A percentile compares a stretch with the other conserved stretches of the same genome.
phyloP scores from a whole-genome alignment of 192 early-diverging fungal species.

The Spizellomyces sp. region DNA sequence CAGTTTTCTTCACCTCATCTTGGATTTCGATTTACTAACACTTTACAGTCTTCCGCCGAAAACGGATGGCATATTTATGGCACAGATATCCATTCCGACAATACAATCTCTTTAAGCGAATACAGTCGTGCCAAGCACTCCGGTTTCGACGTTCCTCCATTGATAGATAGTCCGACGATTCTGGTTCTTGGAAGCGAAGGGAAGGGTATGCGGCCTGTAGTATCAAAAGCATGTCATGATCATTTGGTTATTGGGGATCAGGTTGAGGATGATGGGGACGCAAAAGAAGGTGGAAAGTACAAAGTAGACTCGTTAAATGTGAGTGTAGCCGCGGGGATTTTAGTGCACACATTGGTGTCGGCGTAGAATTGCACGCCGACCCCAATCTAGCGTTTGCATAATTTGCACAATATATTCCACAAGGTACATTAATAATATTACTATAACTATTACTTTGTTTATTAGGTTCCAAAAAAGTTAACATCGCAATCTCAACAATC shows the following conservation, averaged over 20 bases:
- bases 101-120: slow-evolving; percentile 19
- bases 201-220: slow-evolving; percentile 56
- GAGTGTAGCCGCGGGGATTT: slow-evolving; percentile 45
- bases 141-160: background rate
- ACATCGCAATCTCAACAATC: slow-evolving; percentile 15
- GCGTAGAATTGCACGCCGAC: background rate
- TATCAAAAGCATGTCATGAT: slow-evolving; percentile 56
- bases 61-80: slow-evolving; percentile 32
- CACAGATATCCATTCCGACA: slow-evolving; percentile 22
- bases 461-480: too few relatives aligned
- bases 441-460: too few relatives aligned
- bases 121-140: background rate
- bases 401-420: too few relatives aligned
- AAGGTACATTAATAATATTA: too few relatives aligned
- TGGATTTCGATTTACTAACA: background rate
- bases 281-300: slow-evolving; percentile 36
- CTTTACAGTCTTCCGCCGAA: background rate
- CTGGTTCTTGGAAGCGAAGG: slow-evolving; percentile 74
- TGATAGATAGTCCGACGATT: slow-evolving; percentile 44
- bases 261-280: slow-evolving; percentile 11
- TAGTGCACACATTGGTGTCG: slow-evolving; percentile 29
- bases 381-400: background rate
- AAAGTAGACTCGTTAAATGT: slow-evolving; percentile 46
- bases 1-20: slow-evolving; percentile 12
- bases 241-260: slow-evolving; percentile 57